Evolutionary conservation across 768 basidiomycete species (phyloP).

Genomic region (Naganishia vaughanmartiniae): DNA sequence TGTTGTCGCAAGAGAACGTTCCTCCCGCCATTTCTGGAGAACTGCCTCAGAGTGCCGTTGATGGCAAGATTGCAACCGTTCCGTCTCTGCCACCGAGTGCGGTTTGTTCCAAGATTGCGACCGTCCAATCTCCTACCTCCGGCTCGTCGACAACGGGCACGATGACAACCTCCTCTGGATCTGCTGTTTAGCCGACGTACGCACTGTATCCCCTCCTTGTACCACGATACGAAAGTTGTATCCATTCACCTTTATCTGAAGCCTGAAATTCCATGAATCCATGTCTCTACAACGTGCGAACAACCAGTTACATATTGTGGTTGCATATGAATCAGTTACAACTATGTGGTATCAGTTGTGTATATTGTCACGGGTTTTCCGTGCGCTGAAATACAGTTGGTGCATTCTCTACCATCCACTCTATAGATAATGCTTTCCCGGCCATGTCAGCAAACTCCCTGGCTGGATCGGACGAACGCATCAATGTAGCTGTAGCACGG

Average conservation of each 20-base stretch:
- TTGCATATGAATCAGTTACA: slow-evolving; percentile 3
- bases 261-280: neutral
- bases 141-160: neutral
- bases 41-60: neutral
- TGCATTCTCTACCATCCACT: slow-evolving; percentile 87
- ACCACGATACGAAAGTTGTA: neutral
- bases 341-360: slow-evolving; percentile 13
- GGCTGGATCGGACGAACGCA: slow-evolving; percentile 79
- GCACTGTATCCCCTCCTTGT: neutral
- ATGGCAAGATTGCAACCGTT: neutral
- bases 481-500: slow-evolving; percentile 71
- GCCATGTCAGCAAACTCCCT: slow-evolving; percentile 96
- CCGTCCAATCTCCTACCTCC: neutral
- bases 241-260: neutral
- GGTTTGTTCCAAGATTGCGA: neutral
- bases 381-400: slow-evolving; percentile 21
- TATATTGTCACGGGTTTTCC: slow-evolving; percentile 1
- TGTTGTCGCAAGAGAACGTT: neutral
- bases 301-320: neutral
- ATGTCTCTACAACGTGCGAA: neutral
- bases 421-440: slow-evolving; percentile 85
- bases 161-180: neutral
- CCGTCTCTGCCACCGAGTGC: neutral
- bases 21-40: neutral
- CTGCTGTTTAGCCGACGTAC: neutral